Percentiles rank a stretch among this genome's conserved stretches.
These are phyloP conservation scores for Tarenaya hassleriana DNA, from an alignment of 345 rosid genomes.

Conservation along the genomic window DNA sequence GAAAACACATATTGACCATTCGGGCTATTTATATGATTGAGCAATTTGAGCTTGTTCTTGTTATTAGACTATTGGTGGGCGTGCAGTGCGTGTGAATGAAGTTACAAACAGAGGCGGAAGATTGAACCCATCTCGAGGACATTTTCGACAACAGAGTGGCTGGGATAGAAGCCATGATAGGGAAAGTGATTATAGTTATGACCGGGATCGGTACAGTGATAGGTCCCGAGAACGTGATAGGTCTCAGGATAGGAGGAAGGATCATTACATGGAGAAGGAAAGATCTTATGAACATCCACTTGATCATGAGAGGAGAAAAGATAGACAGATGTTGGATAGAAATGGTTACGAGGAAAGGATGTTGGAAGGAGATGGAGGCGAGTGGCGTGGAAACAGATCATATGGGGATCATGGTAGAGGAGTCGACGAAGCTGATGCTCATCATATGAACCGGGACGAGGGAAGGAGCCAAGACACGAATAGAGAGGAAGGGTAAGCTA, in stretches of 20 bases:
- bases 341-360: conserved; percentile 41
- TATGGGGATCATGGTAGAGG: conserved; percentile 36
- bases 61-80: conserved; percentile 66
- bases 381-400: conserved; percentile 30
- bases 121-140: conserved; percentile 36
- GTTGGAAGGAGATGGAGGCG: conserved; percentile 34
- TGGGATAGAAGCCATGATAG: conserved; percentile 41
- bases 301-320: conserved; percentile 39
- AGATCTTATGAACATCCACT: conserved; percentile 39
- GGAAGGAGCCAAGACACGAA: conserved; percentile 35
- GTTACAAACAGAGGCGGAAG: conserved; percentile 67
- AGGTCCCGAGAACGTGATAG: conserved; percentile 52
- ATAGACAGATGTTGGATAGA: conserved; percentile 35
- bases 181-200: conserved; percentile 48
- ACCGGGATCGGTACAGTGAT: conserved; percentile 38
- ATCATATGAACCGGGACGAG: conserved; percentile 25
- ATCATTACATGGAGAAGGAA: conserved; percentile 34
- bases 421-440: conserved; percentile 30
- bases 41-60: conserved; percentile 26
- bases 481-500: conserved; percentile 47
- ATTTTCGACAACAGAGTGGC: conserved; percentile 34
- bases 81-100: conserved; percentile 70
- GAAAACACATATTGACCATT: no score
- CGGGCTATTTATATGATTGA: conserved; percentile 16
- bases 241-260: conserved; percentile 49